These are phyloP conservation scores for Rutidosis leptorrhynchoides DNA, from an alignment of 129 eudicot species.

Conservation along the genomic window DNA sequence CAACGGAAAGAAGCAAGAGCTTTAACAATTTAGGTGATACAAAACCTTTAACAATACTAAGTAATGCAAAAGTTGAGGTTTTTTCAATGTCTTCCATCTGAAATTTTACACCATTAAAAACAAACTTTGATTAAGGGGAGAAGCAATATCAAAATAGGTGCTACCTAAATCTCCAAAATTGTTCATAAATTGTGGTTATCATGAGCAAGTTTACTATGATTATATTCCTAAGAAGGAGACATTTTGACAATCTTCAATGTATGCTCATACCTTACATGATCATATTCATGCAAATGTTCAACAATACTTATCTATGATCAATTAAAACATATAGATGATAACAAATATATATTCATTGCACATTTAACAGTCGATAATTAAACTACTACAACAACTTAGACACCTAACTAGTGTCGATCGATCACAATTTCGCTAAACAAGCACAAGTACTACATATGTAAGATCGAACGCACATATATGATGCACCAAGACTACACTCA, in stretches of 20 bases:
- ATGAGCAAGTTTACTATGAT: slow-evolving; percentile 3
- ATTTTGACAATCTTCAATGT: not conserved
- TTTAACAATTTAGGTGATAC: too few relatives aligned
- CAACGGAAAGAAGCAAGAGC: too few relatives aligned
- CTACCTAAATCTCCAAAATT: slow-evolving; percentile 6
- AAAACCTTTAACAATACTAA: slow-evolving; percentile 19
- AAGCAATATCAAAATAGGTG: slow-evolving; percentile 10
- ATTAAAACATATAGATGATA: not conserved
- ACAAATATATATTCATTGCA: not conserved
- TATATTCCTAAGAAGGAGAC: slow-evolving; percentile 15
- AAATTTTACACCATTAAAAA: not conserved
- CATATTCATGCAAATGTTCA: not conserved
- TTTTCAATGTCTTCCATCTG: not conserved
- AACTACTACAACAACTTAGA: not conserved
- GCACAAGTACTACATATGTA: slow-evolving; percentile 4
- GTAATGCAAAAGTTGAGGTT: slow-evolving; percentile 1
- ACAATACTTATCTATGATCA: not conserved
- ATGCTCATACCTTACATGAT: not conserved
- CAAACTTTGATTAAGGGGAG: slow-evolving; percentile 16
- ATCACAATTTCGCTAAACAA: not conserved
- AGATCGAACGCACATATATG: not conserved
- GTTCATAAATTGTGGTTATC: not conserved
- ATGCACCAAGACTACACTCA: slow-evolving; percentile 1
- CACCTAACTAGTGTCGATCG: slow-evolving; percentile 2
- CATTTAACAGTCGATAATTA: not conserved